Conservation (phyloP, 768 basidiomycete genomes). For the Auricularia auricula-judae region DNA sequence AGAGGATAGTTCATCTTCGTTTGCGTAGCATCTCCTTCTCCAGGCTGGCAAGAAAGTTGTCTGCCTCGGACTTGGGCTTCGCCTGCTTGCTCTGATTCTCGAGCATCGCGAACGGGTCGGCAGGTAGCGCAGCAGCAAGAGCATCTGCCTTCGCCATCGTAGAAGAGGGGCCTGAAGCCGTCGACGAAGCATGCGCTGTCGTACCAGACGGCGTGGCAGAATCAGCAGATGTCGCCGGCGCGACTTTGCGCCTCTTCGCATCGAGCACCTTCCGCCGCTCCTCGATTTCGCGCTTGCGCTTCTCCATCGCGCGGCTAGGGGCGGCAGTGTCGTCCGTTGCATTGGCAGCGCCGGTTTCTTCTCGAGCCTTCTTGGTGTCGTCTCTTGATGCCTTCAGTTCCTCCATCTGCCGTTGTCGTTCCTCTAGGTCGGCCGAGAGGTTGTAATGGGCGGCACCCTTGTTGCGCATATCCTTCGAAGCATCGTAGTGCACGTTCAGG, state of each 20-base stretch:
- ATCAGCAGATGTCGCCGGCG: not conserved
- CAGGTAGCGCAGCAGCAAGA: slow-evolving; percentile 3
- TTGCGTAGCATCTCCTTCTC: slow-evolving; percentile 43
- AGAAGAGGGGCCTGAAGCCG: not conserved
- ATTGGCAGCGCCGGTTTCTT: slow-evolving; percentile 51
- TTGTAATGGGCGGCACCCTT: slow-evolving; percentile 89
- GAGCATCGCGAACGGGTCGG: slow-evolving; percentile 41
- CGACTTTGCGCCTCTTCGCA: slow-evolving; percentile 53
- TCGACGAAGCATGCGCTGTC: not conserved
- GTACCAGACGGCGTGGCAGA: not conserved
- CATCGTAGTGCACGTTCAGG: slow-evolving; percentile 70
- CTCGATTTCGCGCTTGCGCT: slow-evolving; percentile 67
- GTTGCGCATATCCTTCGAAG: slow-evolving; percentile 68
- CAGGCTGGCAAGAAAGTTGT: slow-evolving; percentile 54
- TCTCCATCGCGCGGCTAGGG: slow-evolving; percentile 49
- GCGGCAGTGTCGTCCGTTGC: slow-evolving; percentile 13
- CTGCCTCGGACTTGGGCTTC: slow-evolving; percentile 27
- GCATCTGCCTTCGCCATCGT: slow-evolving; percentile 1
- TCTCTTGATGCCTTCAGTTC: slow-evolving; percentile 54
- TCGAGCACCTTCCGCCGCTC: slow-evolving; percentile 60
- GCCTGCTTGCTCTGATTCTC: slow-evolving; percentile 20
- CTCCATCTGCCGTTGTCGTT: slow-evolving; percentile 70
- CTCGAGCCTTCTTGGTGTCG: slow-evolving; percentile 57
- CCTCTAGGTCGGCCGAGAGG: slow-evolving; percentile 79
- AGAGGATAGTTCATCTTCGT: not conserved